Evolutionary conservation across 371 early-diverging fungal genomes (phyloP), one percentile per base, ranked within the genome.

Genomic region (Amoeboradix gromovi): DNA sequence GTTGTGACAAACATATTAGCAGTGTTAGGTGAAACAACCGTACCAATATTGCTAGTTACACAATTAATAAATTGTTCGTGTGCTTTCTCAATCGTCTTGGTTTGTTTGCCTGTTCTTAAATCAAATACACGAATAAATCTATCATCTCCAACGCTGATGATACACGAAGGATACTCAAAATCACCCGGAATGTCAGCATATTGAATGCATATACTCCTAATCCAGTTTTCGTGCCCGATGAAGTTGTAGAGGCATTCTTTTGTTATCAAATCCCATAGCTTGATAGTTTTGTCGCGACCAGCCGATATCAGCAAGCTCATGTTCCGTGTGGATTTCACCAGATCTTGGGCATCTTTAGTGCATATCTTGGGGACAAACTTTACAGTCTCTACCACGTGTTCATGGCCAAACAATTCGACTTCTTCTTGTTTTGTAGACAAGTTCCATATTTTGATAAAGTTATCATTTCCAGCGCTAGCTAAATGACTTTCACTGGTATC

Each of bases 211-310:
- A 93, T 72, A 22, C 84, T 86, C 30, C 93, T 84, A 17, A 93
- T 86, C 94, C 94, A 94, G 74, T 91, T 92, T 71, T 94, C 94
- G 71, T 94, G 94, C 1, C 94, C 93, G 66, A 75, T 84, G 74
- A 91, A 78, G 1, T 86, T 86, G 68, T 81, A 79, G 29, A 91
- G 74, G 48, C 86, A 78, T 70, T 89, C 85, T 28, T 82, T 85
- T 28, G 86, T 79, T n/a, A 75, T 72, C 0, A 79, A 70, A 71
- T 90, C 88, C 91, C 91, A 94, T 27, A 94, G 75, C 71, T 84
- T 85, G 70, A 93, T 84, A 0, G 87, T 84, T 72, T 90, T 90
- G 75, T 94, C 94, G 70, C 94, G 80, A 31, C 89, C 87, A 0
- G 86, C 91, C 22, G 92, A 86, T 12, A 87, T 80, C 0, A 87